A percentile compares a stretch with the other conserved stretches of the same genome.
Evolutionary conservation across 345 rosid genomes (phyloP).

Genomic region (Excoecaria agallocha): DNA sequence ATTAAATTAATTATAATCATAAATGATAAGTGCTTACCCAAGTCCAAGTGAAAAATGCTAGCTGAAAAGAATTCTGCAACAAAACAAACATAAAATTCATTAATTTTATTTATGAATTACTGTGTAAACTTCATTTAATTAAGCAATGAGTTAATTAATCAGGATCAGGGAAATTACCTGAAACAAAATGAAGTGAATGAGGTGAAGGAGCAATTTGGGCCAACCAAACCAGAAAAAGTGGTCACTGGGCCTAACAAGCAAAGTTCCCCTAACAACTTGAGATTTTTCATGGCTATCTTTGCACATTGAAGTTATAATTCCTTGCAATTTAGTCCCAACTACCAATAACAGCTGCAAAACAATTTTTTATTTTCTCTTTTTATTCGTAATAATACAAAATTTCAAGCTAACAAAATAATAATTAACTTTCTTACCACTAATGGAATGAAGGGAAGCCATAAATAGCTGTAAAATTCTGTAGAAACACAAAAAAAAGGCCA

Average conservation of each 20-base stretch:
- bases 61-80: conserved; percentile 82
- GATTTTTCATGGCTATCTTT: conserved; percentile 47
- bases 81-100: neutral
- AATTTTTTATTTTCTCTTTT: neutral
- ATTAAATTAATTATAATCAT: neutral
- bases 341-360: conserved; percentile 45
- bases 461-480: conserved; percentile 55
- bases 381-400: neutral
- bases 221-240: conserved; percentile 54
- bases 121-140: too few species aligned
- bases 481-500: neutral
- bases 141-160: too few species aligned
- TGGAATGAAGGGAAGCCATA: conserved; percentile 84
- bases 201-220: conserved; percentile 53
- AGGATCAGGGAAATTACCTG: conserved; percentile 36
- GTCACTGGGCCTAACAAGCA: conserved; percentile 64
- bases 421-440: conserved; percentile 48
- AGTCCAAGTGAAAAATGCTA: conserved; percentile 90
- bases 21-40: conserved; percentile 48
- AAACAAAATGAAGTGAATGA: conserved; percentile 54
- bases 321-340: conserved; percentile 58
- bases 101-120: too few species aligned
- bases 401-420: neutral
- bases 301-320: conserved; percentile 57
- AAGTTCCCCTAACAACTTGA: conserved; percentile 47